A percentile compares a stretch with the other conserved stretches of the same genome.
phyloP scores from a whole-genome alignment of 768 basidiomycete genomes.

The Mycena galopus region DNA sequence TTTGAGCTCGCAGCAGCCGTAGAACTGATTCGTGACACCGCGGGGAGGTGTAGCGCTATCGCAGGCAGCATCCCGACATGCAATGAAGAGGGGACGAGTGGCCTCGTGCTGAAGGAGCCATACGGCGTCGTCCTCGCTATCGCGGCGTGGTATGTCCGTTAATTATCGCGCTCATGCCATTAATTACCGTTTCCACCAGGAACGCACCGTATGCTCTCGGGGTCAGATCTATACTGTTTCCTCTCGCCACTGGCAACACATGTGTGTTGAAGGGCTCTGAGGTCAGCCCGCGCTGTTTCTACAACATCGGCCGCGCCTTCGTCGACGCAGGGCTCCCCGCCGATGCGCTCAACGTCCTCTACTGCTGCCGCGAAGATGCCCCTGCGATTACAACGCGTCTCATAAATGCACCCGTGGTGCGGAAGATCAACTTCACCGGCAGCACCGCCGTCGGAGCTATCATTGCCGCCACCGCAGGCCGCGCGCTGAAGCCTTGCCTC shows the following conservation, averaged over 20 bases:
- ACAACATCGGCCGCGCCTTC: constrained; percentile 59
- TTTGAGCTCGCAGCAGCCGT: too few relatives aligned
- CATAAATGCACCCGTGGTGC: constrained; percentile 66
- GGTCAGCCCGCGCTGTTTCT: constrained; percentile 60
- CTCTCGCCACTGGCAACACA: constrained; percentile 69
- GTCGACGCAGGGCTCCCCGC: constrained; percentile 71
- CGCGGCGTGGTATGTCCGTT: not conserved
- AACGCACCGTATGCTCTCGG: constrained; percentile 64
- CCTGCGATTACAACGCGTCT: constrained; percentile 62
- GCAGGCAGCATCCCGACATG: too few relatives aligned
- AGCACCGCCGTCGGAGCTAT: constrained; percentile 66
- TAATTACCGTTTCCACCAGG: constrained; percentile 62
- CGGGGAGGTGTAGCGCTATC: too few relatives aligned
- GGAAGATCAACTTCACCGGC: constrained; percentile 71
- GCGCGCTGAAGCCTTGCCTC: constrained; percentile 66
- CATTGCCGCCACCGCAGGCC: constrained; percentile 68
- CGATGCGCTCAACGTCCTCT: constrained; percentile 70
- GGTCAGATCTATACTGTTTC: constrained; percentile 58
- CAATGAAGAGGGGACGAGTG: too few relatives aligned
- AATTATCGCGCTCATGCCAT: not conserved
- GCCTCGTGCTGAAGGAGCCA: constrained; percentile 28
- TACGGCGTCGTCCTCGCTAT: constrained; percentile 10
- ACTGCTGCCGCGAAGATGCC: constrained; percentile 57
- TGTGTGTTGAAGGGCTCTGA: constrained; percentile 68
- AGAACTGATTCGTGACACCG: too few relatives aligned